phyloP scores from a whole-genome alignment of 305 asterid genomes.

The Fraxinus ornus region DNA sequence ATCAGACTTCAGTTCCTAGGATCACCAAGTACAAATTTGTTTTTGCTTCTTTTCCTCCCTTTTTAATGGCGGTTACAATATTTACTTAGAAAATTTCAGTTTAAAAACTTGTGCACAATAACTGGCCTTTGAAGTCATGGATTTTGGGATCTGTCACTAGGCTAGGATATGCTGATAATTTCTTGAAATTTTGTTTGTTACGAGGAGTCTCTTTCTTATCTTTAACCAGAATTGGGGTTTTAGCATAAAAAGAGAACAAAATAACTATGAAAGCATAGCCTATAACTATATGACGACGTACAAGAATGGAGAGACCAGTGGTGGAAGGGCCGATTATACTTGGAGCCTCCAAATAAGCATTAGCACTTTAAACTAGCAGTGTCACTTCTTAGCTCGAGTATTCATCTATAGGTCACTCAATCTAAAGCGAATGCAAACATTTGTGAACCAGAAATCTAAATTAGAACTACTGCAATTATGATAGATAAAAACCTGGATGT shows the following conservation, averaged over 20 bases:
- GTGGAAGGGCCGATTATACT: background rate
- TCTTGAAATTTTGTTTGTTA: background rate
- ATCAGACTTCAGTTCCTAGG: background rate
- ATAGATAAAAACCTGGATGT: conserved; percentile 72
- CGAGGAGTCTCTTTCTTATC: background rate
- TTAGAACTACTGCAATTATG: conserved; percentile 10
- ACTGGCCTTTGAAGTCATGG: background rate
- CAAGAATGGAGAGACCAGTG: background rate
- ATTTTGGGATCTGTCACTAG: background rate
- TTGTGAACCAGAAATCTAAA: conserved; percentile 2
- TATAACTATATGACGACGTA: background rate
- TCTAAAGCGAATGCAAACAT: background rate
- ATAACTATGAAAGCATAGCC: background rate
- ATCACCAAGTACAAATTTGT: background rate
- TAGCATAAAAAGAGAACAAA: background rate
- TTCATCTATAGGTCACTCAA: background rate
- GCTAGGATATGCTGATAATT: background rate
- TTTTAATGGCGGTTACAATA: background rate
- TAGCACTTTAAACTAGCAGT: background rate
- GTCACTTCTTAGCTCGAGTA: background rate
- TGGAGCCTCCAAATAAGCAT: background rate
- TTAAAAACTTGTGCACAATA: background rate
- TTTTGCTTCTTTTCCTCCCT: background rate
- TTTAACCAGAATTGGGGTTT: background rate
- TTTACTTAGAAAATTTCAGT: background rate